Evolutionary conservation across 2,329 filamentous ascomycete genomes (phyloP).

Genomic region (Fusarium illudens): DNA sequence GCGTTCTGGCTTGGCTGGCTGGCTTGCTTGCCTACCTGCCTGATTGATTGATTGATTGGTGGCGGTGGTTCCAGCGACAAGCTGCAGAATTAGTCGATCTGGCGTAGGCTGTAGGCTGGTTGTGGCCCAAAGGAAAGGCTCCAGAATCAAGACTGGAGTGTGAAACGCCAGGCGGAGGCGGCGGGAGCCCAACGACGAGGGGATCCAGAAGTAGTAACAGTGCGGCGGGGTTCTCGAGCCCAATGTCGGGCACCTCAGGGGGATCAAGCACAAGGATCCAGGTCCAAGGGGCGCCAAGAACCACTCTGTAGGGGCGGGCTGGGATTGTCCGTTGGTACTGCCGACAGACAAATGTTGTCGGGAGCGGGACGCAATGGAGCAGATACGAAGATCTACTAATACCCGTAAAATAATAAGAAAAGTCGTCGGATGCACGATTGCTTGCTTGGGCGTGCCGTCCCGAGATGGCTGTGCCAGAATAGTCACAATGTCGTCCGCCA

Average conservation of each 20-base stretch:
- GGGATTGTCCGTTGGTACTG: not conserved
- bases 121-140: constrained; percentile 13
- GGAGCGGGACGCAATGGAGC: constrained; percentile 1
- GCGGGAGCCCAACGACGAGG: constrained; percentile 25
- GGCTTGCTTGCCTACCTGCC: constrained; percentile 11
- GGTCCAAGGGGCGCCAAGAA: constrained; percentile 14
- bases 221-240: constrained; percentile 26
- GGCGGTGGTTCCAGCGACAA: constrained; percentile 13
- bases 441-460: not conserved
- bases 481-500: not conserved
- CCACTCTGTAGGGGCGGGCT: constrained; percentile 7
- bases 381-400: constrained; percentile 14
- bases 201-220: constrained; percentile 23
- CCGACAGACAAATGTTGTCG: constrained; percentile 1
- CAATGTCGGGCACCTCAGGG: constrained; percentile 27
- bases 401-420: not conserved
- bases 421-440: not conserved
- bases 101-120: not conserved
- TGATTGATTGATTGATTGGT: constrained; percentile 23
- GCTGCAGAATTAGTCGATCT: constrained; percentile 16
- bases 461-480: constrained; percentile 4
- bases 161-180: constrained; percentile 6
- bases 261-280: constrained; percentile 28
- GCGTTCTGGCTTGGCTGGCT: constrained; percentile 29
- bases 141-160: constrained; percentile 10